A percentile compares a stretch with the other conserved stretches of the same genome.
Conservation (phyloP, 176 grass and related monocot genomes). For the Eragrostis curvula region DNA sequence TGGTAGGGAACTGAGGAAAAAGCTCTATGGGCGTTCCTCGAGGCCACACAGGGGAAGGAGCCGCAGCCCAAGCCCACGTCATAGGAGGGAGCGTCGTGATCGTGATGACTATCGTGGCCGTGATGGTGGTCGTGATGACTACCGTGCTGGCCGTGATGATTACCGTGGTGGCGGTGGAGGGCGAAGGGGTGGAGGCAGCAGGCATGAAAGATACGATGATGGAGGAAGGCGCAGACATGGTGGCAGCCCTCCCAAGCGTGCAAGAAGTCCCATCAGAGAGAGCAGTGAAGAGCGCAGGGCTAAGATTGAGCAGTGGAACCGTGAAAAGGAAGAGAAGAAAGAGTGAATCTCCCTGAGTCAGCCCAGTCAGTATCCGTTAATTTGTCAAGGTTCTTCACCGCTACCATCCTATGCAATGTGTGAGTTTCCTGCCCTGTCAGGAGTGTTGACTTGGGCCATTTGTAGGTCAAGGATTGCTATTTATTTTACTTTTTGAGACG, state of each 20-base stretch:
- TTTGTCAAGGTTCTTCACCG: not conserved
- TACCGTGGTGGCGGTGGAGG: constrained; percentile 38
- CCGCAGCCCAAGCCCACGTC: constrained; percentile 45
- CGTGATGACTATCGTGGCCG: constrained; percentile 35
- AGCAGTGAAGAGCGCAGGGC: constrained; percentile 68
- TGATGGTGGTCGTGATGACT: constrained; percentile 35
- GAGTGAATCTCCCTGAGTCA: not conserved
- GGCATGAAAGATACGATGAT: constrained; percentile 57
- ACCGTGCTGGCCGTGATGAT: constrained; percentile 31
- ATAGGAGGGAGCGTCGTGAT: constrained; percentile 44
- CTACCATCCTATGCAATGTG: not conserved
- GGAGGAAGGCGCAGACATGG: constrained; percentile 47
- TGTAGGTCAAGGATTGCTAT: not conserved
- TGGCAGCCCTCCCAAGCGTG: constrained; percentile 53
- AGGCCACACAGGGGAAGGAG: constrained; percentile 44
- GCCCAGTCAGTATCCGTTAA: not conserved
- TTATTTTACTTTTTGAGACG: not conserved
- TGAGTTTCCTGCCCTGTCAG: not conserved
- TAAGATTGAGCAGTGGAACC: constrained; percentile 74
- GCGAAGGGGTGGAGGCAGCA: constrained; percentile 45
- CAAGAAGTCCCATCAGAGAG: constrained; percentile 55
- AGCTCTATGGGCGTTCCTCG: constrained; percentile 45
- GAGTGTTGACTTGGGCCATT: not conserved
- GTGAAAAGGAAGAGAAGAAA: constrained; percentile 58
- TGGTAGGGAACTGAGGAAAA: constrained; percentile 48